phyloP scores from a whole-genome alignment of 805 yeast genomes.

The Myxozyma sirexii region DNA sequence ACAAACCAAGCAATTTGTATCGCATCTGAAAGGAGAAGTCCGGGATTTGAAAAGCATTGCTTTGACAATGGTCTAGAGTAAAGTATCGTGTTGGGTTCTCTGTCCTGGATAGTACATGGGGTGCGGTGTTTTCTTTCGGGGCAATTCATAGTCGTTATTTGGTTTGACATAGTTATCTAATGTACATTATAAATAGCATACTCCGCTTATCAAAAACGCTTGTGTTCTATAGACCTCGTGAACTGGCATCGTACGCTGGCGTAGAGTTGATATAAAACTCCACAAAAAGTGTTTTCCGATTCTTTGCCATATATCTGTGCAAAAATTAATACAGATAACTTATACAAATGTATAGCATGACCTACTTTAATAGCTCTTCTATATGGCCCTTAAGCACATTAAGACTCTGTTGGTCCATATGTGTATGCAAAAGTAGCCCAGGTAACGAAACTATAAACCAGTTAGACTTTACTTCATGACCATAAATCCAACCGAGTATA shows the following conservation, averaged over 20 bases:
- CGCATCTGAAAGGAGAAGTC: slow-evolving; percentile 27
- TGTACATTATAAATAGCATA: not conserved
- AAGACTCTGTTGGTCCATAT: slow-evolving; percentile 77
- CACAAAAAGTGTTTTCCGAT: slow-evolving; percentile 46
- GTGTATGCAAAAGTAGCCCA: slow-evolving; percentile 73
- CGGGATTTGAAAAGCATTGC: slow-evolving; percentile 29
- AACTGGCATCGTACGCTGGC: slow-evolving; percentile 60
- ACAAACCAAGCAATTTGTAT: slow-evolving; percentile 9
- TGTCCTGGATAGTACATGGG: not conserved
- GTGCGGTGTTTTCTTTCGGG: not conserved
- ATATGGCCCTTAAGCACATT: slow-evolving; percentile 57
- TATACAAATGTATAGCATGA: not conserved
- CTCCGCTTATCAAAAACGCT: not conserved
- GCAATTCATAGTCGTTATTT: not conserved
- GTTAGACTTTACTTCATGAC: too few relatives aligned
- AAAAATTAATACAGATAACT: not conserved
- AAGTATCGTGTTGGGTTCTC: not conserved
- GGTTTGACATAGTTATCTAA: not conserved
- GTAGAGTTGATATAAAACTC: slow-evolving; percentile 55
- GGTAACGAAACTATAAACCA: slow-evolving; percentile 65
- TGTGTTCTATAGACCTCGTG: slow-evolving; percentile 39
- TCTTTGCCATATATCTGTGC: slow-evolving; percentile 46
- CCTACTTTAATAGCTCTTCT: slow-evolving; percentile 55
- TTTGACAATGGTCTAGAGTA: slow-evolving; percentile 9
- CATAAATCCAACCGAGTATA: too few relatives aligned